Evolutionary conservation across 768 basidiomycete species (phyloP).

Genomic region (Nidula microcarpa): DNA sequence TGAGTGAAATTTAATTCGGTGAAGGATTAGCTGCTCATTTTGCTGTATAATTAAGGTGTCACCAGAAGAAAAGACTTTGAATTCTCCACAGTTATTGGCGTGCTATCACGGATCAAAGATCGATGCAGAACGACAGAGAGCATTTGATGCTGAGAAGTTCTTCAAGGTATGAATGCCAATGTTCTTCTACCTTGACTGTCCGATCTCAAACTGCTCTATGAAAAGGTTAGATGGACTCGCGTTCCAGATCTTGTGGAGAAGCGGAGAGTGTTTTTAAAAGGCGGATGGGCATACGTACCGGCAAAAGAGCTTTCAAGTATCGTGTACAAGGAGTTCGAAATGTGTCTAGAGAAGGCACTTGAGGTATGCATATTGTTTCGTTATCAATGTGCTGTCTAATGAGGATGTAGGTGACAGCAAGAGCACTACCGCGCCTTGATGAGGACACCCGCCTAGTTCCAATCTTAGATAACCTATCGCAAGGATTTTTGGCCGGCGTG

Average conservation of each 20-base stretch:
- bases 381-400: neutral
- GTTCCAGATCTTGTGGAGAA: conserved; percentile 90
- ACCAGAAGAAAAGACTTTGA: conserved; percentile 41
- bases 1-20: conserved; percentile 18
- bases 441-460: conserved; percentile 91
- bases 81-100: conserved; percentile 38
- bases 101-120: conserved; percentile 37
- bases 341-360: conserved; percentile 66
- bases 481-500: conserved; percentile 90
- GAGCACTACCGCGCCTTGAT: conserved; percentile 84
- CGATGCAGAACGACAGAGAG: conserved; percentile 23
- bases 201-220: neutral
- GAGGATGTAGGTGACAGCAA: conserved; percentile 66
- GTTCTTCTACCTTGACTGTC: neutral
- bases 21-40: too few species aligned
- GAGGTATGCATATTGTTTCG: conserved; percentile 47
- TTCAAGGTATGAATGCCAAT: conserved; percentile 57
- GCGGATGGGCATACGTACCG: conserved; percentile 90
- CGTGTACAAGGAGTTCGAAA: conserved; percentile 82
- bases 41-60: too few species aligned
- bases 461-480: conserved; percentile 86
- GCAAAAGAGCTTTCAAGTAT: conserved; percentile 75
- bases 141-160: conserved; percentile 55
- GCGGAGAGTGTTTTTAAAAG: conserved; percentile 71
- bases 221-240: conserved; percentile 91